These are phyloP conservation scores for Brassica carinata DNA, from an alignment of 345 rosid genomes.

Conservation along the genomic window DNA sequence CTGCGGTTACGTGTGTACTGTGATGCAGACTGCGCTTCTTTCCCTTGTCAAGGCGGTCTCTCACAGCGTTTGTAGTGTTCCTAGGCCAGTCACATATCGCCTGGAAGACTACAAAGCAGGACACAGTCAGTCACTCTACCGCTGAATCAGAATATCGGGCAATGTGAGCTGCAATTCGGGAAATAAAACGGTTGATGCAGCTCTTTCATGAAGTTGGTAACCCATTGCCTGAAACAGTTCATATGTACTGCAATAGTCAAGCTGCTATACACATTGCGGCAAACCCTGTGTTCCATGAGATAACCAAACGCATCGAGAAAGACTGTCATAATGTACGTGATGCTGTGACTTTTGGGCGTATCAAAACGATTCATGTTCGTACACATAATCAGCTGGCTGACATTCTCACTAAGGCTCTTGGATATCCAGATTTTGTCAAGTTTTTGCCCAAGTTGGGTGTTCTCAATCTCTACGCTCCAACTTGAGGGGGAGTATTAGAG, in stretches of 20 bases:
- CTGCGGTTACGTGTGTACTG: neutral
- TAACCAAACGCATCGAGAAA: neutral
- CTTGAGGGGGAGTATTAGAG: neutral
- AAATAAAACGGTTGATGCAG: neutral
- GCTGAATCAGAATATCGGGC: neutral
- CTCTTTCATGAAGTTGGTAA: neutral
- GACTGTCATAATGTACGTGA: neutral
- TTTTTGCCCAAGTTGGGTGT: neutral
- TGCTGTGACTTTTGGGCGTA: neutral
- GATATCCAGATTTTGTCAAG: neutral
- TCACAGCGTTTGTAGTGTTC: neutral
- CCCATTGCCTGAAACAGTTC: neutral
- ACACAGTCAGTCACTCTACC: neutral
- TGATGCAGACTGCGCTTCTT: neutral
- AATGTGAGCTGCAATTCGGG: neutral
- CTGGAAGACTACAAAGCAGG: neutral
- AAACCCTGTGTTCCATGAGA: neutral
- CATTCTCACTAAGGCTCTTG: neutral
- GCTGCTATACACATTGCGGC: neutral
- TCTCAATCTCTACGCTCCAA: neutral
- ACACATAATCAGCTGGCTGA: neutral
- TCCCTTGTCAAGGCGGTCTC: neutral
- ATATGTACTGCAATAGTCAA: neutral
- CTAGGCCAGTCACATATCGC: neutral
- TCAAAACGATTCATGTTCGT: neutral